Conservation (phyloP, 2,329 filamentous ascomycete genomes). For the Aspergillus sp. region DNA sequence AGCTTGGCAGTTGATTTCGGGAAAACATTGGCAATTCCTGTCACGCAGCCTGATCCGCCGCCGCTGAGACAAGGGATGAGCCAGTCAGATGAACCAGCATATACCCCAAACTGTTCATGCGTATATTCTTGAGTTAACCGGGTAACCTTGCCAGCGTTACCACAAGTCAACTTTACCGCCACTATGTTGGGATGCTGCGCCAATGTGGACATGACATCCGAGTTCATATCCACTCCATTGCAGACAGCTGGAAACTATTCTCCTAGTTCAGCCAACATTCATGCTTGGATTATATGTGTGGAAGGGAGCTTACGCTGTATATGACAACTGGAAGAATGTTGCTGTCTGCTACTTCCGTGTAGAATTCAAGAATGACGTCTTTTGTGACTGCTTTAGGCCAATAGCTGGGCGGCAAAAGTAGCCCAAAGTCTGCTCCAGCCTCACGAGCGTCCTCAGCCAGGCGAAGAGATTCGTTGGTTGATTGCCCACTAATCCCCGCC, state of each 20-base stretch:
- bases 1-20: constrained; percentile 46
- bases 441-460: constrained; percentile 41
- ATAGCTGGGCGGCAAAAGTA: constrained; percentile 46
- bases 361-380: constrained; percentile 40
- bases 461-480: constrained; percentile 46
- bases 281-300: too few species aligned
- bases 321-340: constrained; percentile 46
- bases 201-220: constrained; percentile 62
- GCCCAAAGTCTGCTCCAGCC: constrained; percentile 43
- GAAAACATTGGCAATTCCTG: constrained; percentile 52
- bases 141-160: constrained; percentile 72
- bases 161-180: constrained; percentile 71
- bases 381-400: constrained; percentile 42
- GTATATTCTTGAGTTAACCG: constrained; percentile 47
- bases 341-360: constrained; percentile 41
- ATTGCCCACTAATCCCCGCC: constrained; percentile 44
- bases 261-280: not conserved
- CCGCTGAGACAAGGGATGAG: constrained; percentile 45
- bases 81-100: constrained; percentile 50
- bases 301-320: constrained; percentile 43
- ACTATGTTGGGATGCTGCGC: constrained; percentile 66
- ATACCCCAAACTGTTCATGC: constrained; percentile 47
- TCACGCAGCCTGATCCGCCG: constrained; percentile 49
- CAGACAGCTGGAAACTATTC: constrained; percentile 40
- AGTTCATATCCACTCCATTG: constrained; percentile 49